These are phyloP conservation scores for Cystobasidium ongulense DNA, from an alignment of 768 basidiomycete species.

Conservation along the genomic window DNA sequence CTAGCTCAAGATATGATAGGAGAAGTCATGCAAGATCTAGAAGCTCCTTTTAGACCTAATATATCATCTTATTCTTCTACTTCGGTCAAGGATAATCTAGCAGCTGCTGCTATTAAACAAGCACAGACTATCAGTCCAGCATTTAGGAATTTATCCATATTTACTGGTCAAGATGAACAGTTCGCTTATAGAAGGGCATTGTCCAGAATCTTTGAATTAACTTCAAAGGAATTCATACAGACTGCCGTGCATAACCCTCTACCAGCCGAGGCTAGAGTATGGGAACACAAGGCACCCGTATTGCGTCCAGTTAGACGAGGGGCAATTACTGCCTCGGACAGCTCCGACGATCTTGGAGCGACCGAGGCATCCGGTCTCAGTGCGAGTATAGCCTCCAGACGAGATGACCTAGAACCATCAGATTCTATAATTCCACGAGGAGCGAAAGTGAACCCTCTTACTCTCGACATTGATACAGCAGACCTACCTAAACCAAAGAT, in stretches of 20 bases:
- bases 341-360: too few relatives aligned
- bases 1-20: conserved; percentile 52
- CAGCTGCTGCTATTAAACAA: conserved; percentile 9
- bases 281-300: conserved; percentile 33
- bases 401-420: background rate
- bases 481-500: conserved; percentile 28
- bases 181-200: conserved; percentile 60
- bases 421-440: background rate
- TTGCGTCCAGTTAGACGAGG: background rate
- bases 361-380: too few relatives aligned
- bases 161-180: conserved; percentile 56
- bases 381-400: too few relatives aligned
- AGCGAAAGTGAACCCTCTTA: conserved; percentile 8
- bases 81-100: conserved; percentile 29
- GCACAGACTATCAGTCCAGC: conserved; percentile 41
- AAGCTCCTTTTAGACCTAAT: conserved; percentile 54
- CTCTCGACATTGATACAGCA: conserved; percentile 1
- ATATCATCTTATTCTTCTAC: conserved; percentile 51
- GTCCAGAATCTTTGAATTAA: conserved; percentile 57
- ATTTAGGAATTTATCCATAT: conserved; percentile 54
- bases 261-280: conserved; percentile 33
- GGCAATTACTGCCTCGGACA: background rate
- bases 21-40: conserved; percentile 48
- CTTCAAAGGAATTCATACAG: conserved; percentile 41
- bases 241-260: conserved; percentile 37